Evolutionary conservation across 305 asterid genomes (phyloP), one percentile per base, ranked within the genome.

Genomic region (Fraxinus latifolia): DNA sequence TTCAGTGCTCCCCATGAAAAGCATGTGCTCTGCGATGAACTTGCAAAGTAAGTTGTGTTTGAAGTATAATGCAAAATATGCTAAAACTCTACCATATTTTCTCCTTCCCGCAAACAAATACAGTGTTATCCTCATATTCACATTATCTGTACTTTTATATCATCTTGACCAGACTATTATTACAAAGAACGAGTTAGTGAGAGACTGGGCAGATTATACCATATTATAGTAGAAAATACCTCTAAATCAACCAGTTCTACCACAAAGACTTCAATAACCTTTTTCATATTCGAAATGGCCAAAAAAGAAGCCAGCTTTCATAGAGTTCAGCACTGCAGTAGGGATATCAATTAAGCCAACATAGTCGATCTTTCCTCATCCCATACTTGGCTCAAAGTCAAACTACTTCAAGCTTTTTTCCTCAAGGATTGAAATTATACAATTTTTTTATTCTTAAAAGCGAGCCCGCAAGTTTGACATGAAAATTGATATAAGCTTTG

Each of bases 1-100:
- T 47, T 92, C 95, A 65, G 92, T 84, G 83, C 99, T 96, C 84
- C 99, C 98, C 98, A 93, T 96, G 90, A 96, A 96, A 88, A 94
- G 97, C 99, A 94, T 96, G 90, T 96, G 99, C 86, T 96, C 98
- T 96, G 96, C 92, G 90, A 86, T 29, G 83, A 83, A 87, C 50
- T 50, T 53, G 27, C 5, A 31, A 68, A 79, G 79, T 89, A 77
- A 85, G 79, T 82, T 83, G 62, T 34, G 76, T 78, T 84, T 31
- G 29, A 76, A 21, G 77, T 42, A 34, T 78, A 44, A 34, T 60
- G 76, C 58, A 75, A 75, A 11, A 58, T 74, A 75, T 76, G 81
- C 84, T 4, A 29, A 67, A 68, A 29, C 37, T 67, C 42, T 7
- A 62, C 58, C 17, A 42, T 47, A 3, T 33, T 34, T 14, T 79